Base-by-base conservation (phyloP, 495 filamentous ascomycete genomes). In the Extremus antarcticus region DNA sequence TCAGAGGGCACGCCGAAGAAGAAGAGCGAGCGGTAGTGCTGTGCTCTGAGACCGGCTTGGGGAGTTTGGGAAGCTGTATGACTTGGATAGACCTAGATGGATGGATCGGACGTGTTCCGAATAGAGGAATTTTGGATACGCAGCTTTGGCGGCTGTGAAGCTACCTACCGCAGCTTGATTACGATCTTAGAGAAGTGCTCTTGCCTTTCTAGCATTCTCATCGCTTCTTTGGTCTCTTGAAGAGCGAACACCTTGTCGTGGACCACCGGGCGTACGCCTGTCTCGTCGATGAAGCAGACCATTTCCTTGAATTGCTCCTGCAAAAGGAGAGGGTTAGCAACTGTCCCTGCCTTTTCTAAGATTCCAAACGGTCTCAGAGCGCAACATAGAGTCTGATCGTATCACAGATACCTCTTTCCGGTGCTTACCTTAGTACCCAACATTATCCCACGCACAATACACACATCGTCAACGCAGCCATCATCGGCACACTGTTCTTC, bases 231-330 rank as follows among this genome's bases (percentile, higher is more conserved):
- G 15, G 40, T 39, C 7, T 55, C 43, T 25, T 48, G 11, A 11
- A 55, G 45, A 3, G 25, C 52, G 46, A 55, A 55, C 22, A 35
- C 52, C 43, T 29, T 20, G 19, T 55, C 52, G 20, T 55, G 41
- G 17, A 55, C 16, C 2, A 25, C 17, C n/a, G 43, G 43, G n/a
- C 43, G 24, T n/a, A 55, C 24, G 15, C 21, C 25, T 15, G 32
- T 48, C 52, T 47, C 43, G 1, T 55, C 52, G 3, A 55, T 43
- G 25, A 55, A 55, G 23, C 13, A n/a, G 9, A 55, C 52, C 23
- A 55, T 35, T 1, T 55, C 52, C 43, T 40, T 19, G 39, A 55
- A 47, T 24, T 47, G 29, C n/a, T n/a, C n/a, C n/a, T n/a, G n/a
- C n/a, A n/a, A n/a, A n/a, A n/a, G n/a, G n/a, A n/a, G n/a, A n/a